Evolutionary conservation across 129 eudicot species (phyloP), one percentile per base, ranked within the genome.

Genomic region (Tanacetum coccineum): DNA sequence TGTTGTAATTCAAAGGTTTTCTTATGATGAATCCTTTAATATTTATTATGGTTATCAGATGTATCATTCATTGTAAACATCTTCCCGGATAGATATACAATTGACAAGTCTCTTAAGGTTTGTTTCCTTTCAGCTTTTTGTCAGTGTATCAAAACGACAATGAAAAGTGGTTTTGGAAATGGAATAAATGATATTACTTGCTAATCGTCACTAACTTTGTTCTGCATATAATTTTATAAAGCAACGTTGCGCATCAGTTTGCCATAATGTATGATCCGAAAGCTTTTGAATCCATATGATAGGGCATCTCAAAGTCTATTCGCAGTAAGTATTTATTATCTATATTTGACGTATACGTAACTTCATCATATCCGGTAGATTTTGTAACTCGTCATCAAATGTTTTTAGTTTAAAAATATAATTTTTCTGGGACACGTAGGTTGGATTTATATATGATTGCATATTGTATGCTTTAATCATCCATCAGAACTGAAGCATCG

Each of bases 401-500:
- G n/a, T 42, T 67, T 4, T 12, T 58, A n/a, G 17, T 21, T 72
- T 5, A 40, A 15, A 15, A 17, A n/a, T n/a, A n/a, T n/a, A n/a
- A n/a, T n/a, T n/a, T n/a, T n/a, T n/a, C n/a, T n/a, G n/a, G n/a
- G n/a, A n/a, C n/a, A n/a, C n/a, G n/a, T n/a, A n/a, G n/a, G n/a
- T 9, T 40, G 26, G 3, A n/a, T 32, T 9, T 7, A 6, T 66
- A 48, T 45, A 28, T 32, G 25, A 18, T 19, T 60, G 4, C 17
- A 14, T 42, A 7, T 3, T 9, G 14, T 48, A 10, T 11, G 53
- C 2, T n/a, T n/a, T 13, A 59, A 30, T 26, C 30, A 67, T 26
- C 39, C 3, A 47, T 62, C 74, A 53, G 70, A 79, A 28, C 75
- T 78, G 71, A 28, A 79, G 79, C 69, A 70, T 72, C 81, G n/a